A percentile compares a stretch with the other conserved stretches of the same genome.
phyloP scores from a whole-genome alignment of 441 rosid genomes.

The Theobroma grandiflorum region DNA sequence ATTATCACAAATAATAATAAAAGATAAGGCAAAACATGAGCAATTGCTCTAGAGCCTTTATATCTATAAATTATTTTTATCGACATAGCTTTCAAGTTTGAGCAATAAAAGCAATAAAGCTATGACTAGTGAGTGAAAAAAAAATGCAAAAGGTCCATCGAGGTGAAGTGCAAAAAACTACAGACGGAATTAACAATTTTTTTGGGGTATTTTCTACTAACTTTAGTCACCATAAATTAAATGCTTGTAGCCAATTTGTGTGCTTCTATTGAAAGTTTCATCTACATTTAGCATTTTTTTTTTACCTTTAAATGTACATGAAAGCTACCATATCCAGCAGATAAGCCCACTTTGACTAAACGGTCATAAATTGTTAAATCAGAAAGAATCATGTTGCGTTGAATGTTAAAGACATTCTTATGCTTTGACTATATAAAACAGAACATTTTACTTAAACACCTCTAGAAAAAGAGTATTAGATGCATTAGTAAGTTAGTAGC shows the following conservation, averaged over 20 bases:
- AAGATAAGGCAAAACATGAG: neutral
- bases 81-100: conserved; percentile 1
- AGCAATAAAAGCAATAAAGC: neutral
- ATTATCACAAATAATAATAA: too few relatives aligned
- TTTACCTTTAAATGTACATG: neutral
- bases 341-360: too few relatives aligned
- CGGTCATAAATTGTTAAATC: too few relatives aligned
- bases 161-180: neutral
- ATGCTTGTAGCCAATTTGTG: neutral
- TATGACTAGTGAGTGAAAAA: neutral
- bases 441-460: too few relatives aligned
- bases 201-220: neutral
- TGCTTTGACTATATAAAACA: too few relatives aligned
- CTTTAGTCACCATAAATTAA: neutral
- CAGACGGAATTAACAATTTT: neutral
- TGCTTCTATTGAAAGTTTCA: neutral
- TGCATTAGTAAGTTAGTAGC: too few relatives aligned
- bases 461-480: too few relatives aligned
- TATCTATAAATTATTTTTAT: neutral
- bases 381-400: too few relatives aligned
- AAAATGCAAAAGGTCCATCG: neutral
- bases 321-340: too few relatives aligned
- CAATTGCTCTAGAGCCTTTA: neutral
- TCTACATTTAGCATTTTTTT: neutral
- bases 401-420: too few relatives aligned